phyloP scores from a whole-genome alignment of 495 filamentous ascomycete genomes.

The Amniculicola lignicola region DNA sequence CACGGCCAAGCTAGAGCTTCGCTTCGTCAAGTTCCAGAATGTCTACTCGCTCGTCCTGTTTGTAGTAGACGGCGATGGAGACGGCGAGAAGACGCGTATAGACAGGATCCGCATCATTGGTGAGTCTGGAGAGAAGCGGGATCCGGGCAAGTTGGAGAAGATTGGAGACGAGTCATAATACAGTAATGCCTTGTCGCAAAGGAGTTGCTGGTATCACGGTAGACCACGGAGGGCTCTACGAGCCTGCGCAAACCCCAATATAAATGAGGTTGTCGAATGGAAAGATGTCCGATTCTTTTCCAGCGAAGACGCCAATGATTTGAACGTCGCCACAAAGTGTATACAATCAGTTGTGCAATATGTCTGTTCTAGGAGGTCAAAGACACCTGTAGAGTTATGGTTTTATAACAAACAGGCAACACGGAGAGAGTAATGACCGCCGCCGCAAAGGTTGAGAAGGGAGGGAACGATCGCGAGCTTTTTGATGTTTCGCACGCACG shows the following conservation, averaged over 20 bases:
- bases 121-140: conserved; percentile 87
- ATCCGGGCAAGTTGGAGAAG: conserved; percentile 94
- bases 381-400: conserved; percentile 57
- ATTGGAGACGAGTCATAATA: conserved; percentile 73
- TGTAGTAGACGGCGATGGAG: conserved; percentile 82
- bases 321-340: conserved; percentile 31
- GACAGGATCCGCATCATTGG: conserved; percentile 85
- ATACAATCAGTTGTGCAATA: conserved; percentile 52
- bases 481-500: conserved; percentile 4
- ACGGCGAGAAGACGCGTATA: conserved; percentile 79
- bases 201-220: background rate
- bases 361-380: conserved; percentile 58
- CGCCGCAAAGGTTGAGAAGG: conserved; percentile 67
- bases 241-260: background rate
- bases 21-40: conserved; percentile 97
- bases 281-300: conserved; percentile 34
- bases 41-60: conserved; percentile 82
- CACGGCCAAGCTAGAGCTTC: conserved; percentile 76
- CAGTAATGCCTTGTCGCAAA: too few relatives aligned
- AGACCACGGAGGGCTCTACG: background rate
- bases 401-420: conserved; percentile 52
- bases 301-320: conserved; percentile 39
- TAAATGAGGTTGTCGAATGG: too few relatives aligned
- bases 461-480: conserved; percentile 36
- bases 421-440: conserved; percentile 51